These are phyloP conservation scores for Peterozyma xylosa DNA, from an alignment of 805 yeast species.

Conservation along the genomic window DNA sequence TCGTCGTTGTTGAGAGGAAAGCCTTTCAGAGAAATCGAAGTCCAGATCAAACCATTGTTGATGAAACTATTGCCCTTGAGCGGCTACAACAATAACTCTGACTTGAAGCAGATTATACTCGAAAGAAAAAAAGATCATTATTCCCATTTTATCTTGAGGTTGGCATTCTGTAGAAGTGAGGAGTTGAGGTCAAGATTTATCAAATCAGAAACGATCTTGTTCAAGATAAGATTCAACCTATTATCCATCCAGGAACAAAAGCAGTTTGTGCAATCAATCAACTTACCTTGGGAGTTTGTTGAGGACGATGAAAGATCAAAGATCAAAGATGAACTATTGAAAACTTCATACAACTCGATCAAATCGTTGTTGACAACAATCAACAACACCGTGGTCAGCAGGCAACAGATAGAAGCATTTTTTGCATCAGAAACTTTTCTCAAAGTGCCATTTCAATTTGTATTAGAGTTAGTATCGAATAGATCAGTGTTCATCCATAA, in stretches of 20 bases:
- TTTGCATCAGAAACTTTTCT: slow-evolving; percentile 61
- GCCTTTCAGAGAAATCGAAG: slow-evolving; percentile 56
- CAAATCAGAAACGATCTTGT: slow-evolving; percentile 66
- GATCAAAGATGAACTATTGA: slow-evolving; percentile 40
- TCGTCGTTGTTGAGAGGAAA: slow-evolving; percentile 61
- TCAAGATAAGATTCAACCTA: slow-evolving; percentile 62
- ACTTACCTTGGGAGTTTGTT: slow-evolving; percentile 69
- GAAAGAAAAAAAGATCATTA: slow-evolving; percentile 87
- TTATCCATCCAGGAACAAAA: slow-evolving; percentile 61
- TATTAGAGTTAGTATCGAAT: slow-evolving; percentile 67
- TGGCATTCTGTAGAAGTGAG: slow-evolving; percentile 83
- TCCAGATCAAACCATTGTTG: slow-evolving; percentile 56
- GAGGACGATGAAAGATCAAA: slow-evolving; percentile 49
- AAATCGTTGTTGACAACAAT: slow-evolving; percentile 27
- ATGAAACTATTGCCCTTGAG: slow-evolving; percentile 59
- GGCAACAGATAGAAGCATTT: slow-evolving; percentile 45
- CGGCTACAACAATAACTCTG: slow-evolving; percentile 27
- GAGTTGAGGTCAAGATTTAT: slow-evolving; percentile 78
- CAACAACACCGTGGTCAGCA: slow-evolving; percentile 21
- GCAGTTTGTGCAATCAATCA: slow-evolving; percentile 57
- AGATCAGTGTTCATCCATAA: slow-evolving; percentile 57
- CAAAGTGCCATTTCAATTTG: slow-evolving; percentile 83
- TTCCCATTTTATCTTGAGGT: slow-evolving; percentile 80
- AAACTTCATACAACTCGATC: slow-evolving; percentile 44
- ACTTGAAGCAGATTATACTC: slow-evolving; percentile 23